Conservation (phyloP, 192 early-diverging fungal species). For the Mortierella antarctica region DNA sequence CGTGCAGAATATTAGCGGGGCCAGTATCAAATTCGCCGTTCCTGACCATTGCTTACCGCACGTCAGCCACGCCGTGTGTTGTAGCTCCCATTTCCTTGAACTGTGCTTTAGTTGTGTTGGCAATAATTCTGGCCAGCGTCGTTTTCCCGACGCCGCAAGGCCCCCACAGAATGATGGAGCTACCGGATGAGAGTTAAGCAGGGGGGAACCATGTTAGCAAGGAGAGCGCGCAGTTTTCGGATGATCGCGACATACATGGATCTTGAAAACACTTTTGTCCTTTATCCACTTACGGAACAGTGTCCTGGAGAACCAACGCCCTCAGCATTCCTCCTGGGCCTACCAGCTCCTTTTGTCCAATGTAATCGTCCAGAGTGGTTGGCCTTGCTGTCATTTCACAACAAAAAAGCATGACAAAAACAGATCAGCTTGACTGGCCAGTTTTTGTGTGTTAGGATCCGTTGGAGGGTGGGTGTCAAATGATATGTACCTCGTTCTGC, state of each 20-base stretch:
- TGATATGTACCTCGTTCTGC: conserved; percentile 62
- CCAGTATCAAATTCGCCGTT: no score
- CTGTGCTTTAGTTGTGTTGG: conserved; percentile 57
- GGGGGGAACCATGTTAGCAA: no score
- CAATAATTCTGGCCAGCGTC: conserved; percentile 58
- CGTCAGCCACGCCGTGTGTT: conserved; percentile 68
- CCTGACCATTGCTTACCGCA: conserved; percentile 26
- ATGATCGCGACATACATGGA: no score
- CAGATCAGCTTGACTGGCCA: not conserved
- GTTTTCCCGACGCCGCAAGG: conserved; percentile 55
- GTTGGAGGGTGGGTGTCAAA: not conserved
- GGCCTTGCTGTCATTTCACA: conserved; percentile 54
- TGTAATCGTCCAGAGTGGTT: conserved; percentile 68
- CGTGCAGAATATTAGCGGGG: no score
- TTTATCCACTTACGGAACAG: conserved; percentile 57
- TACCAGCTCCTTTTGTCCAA: conserved; percentile 78
- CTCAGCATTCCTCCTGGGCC: conserved; percentile 74
- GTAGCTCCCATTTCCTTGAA: conserved; percentile 64
- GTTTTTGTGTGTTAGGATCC: not conserved
- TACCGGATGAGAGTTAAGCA: not conserved
- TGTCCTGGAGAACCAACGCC: conserved; percentile 71
- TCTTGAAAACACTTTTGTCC: no score
- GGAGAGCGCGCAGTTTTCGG: no score
- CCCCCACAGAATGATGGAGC: conserved; percentile 84
- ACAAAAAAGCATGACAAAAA: not conserved